A percentile compares a stretch with the other conserved stretches of the same genome.
Evolutionary conservation across 2,329 filamentous ascomycete species (phyloP).

Genomic region (Leptographium galeiforme): DNA sequence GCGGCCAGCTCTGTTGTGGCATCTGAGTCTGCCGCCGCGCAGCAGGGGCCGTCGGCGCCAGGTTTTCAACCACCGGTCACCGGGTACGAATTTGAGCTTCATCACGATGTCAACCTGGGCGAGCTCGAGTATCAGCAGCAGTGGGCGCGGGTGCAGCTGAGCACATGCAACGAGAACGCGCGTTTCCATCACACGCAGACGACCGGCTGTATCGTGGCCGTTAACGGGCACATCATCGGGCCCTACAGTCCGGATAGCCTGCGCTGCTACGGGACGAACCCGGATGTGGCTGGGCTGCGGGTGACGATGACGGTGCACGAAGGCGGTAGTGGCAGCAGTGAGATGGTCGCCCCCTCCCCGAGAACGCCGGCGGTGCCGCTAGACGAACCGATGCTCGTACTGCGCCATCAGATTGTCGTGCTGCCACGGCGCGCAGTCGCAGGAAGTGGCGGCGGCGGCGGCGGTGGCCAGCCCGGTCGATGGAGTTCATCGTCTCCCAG

Average conservation of each 20-base stretch:
- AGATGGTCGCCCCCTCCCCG: neutral
- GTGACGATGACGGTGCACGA: conserved; percentile 11
- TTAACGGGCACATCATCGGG: conserved; percentile 10
- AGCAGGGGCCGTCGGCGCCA: neutral
- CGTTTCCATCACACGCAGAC: conserved; percentile 11
- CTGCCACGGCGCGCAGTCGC: neutral
- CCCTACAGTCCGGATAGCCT: conserved; percentile 9
- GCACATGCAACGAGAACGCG: conserved; percentile 12
- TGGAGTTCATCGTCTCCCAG: neutral
- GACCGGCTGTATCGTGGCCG: conserved; percentile 10
- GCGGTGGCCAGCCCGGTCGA: neutral
- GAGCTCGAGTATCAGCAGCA: conserved; percentile 9
- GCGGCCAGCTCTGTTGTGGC: neutral
- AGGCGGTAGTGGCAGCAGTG: neutral
- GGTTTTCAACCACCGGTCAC: conserved; percentile 5
- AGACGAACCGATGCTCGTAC: conserved; percentile 3
- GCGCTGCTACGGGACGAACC: conserved; percentile 9
- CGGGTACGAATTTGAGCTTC: conserved; percentile 13
- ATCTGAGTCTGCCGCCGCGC: neutral
- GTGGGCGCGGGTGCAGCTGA: conserved; percentile 10
- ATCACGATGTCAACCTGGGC: conserved; percentile 8
- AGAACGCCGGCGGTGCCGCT: neutral
- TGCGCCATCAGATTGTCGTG: conserved; percentile 10
- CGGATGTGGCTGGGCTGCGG: conserved; percentile 8
- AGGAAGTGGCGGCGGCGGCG: neutral